phyloP scores from a whole-genome alignment of 1,284 basidiomycete species.

The Boletus smithii region DNA sequence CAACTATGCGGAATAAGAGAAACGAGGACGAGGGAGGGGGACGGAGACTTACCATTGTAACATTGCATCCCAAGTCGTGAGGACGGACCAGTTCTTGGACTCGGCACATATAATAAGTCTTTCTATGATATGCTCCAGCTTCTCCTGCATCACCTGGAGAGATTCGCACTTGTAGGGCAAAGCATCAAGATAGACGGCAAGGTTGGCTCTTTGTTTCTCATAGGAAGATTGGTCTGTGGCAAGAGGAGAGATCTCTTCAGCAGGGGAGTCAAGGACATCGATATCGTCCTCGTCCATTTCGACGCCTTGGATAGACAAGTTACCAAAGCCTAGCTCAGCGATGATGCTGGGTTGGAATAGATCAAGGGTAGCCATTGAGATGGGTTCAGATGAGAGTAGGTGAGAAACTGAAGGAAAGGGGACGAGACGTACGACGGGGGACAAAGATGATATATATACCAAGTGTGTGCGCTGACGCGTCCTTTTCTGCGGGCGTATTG shows the following conservation, averaged over 20 bases:
- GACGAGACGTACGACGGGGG: constrained; percentile 30
- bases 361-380: constrained; percentile 27
- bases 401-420: constrained; percentile 11
- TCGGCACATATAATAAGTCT: constrained; percentile 72
- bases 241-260: constrained; percentile 23
- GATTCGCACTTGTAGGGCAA: constrained; percentile 81
- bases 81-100: constrained; percentile 70
- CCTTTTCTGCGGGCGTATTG: constrained; percentile 16
- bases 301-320: constrained; percentile 25
- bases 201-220: constrained; percentile 55
- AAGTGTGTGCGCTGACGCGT: constrained; percentile 28
- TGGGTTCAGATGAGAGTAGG: constrained; percentile 22
- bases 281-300: constrained; percentile 36
- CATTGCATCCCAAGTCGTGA: constrained; percentile 68
- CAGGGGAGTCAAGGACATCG: constrained; percentile 33
- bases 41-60: constrained; percentile 59
- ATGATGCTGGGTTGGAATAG: constrained; percentile 25
- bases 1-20: constrained; percentile 49
- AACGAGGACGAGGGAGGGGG: background rate
- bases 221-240: constrained; percentile 32
- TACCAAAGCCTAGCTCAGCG: constrained; percentile 28
- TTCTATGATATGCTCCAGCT: constrained; percentile 70
- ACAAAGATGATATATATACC: constrained; percentile 13
- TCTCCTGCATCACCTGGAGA: constrained; percentile 70
- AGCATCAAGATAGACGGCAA: constrained; percentile 62